Conservation (phyloP, 1,284 basidiomycete genomes). For the Malassezia psittaci region DNA sequence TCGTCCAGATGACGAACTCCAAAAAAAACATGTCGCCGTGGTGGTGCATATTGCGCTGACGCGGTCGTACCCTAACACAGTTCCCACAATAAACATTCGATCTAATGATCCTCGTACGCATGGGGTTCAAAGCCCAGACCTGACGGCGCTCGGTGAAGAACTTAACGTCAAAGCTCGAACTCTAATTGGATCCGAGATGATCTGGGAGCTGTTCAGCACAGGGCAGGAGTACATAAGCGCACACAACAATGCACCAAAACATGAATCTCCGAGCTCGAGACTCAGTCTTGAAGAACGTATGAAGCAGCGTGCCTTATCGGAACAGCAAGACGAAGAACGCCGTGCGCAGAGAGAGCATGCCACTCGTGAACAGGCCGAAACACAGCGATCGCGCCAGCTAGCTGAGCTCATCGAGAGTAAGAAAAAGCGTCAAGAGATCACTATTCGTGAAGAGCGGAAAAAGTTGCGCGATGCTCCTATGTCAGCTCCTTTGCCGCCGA, state of each 20-base stretch:
- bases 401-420: constrained; percentile 33
- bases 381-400: constrained; percentile 26
- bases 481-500: background rate
- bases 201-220: constrained; percentile 44
- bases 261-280: constrained; percentile 20
- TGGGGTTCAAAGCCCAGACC: constrained; percentile 22
- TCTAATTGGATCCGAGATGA: constrained; percentile 45
- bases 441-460: constrained; percentile 23
- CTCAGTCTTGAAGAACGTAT: constrained; percentile 42
- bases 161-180: constrained; percentile 28
- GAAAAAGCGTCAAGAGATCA: constrained; percentile 25
- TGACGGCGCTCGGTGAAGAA: constrained; percentile 21
- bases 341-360: constrained; percentile 13
- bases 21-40: constrained; percentile 28
- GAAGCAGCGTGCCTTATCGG: constrained; percentile 30
- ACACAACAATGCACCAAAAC: constrained; percentile 23
- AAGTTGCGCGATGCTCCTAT: constrained; percentile 7
- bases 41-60: constrained; percentile 31
- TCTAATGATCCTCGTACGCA: constrained; percentile 23
- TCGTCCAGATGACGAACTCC: constrained; percentile 30
- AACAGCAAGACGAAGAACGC: constrained; percentile 18
- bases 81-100: constrained; percentile 27
- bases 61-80: constrained; percentile 32
- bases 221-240: constrained; percentile 38
- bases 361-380: constrained; percentile 19